phyloP scores from a whole-genome alignment of 164 flowering plant genomes.

The Magnolia officinalis region DNA sequence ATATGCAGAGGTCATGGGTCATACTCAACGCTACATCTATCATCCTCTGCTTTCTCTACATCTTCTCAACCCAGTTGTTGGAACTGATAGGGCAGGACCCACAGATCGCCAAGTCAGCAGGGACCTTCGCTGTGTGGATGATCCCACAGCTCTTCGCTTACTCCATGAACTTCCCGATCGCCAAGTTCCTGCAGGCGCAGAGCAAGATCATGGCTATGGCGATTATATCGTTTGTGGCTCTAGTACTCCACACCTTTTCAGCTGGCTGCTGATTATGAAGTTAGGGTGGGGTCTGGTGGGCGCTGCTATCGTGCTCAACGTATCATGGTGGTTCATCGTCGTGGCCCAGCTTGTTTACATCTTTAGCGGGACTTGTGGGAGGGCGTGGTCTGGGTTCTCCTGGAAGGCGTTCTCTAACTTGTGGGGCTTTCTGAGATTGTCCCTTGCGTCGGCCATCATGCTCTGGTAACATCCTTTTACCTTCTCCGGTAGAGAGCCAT shows the following conservation, averaged over 20 bases:
- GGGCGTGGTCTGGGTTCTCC: constrained; percentile 75
- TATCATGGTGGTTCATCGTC: constrained; percentile 68
- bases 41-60: constrained; percentile 14
- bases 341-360: constrained; percentile 61
- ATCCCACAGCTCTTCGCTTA: constrained; percentile 22
- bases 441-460: constrained; percentile 82
- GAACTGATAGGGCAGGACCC: constrained; percentile 14
- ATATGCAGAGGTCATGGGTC: constrained; percentile 88
- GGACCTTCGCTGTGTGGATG: constrained; percentile 16
- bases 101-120: constrained; percentile 11
- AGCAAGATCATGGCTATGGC: constrained; percentile 18
- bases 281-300: constrained; percentile 74
- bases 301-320: constrained; percentile 62
- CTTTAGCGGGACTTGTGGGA: constrained; percentile 53
- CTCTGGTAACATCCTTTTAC: constrained; percentile 43
- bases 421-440: constrained; percentile 58
- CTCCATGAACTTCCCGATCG: constrained; percentile 13
- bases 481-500: neutral
- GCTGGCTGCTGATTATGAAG: constrained; percentile 21
- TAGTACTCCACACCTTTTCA: constrained; percentile 15
- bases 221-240: constrained; percentile 3
- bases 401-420: constrained; percentile 59
- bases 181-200: constrained; percentile 19
- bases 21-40: constrained; percentile 37
- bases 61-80: constrained; percentile 9